Evolutionary conservation across 169 alveolate species (phyloP), one percentile per base, ranked within the genome.

Genomic region (Babesia ovata): DNA sequence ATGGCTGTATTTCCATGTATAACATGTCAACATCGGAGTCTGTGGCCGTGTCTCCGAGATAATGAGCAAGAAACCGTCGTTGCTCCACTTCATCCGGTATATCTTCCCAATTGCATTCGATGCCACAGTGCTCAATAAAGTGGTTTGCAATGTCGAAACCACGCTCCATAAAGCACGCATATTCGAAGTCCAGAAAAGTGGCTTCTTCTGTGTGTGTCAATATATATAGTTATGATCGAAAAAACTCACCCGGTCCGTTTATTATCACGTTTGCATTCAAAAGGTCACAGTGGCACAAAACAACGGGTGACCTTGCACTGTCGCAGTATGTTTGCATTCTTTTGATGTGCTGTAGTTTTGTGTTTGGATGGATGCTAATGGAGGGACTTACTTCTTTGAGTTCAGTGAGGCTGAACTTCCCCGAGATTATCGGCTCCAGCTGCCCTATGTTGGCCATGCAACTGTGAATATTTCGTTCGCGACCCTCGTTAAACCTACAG

Each of bases 111-210:
- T 85, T 82, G 62, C 90, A 70, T 39, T 86, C 85, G 16, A 82
- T 53, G 45, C 63, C 90, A 21, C 85, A 84, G 81, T 83, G 75
- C 45, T 90, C 94, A 28, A 65, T 73, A 29, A 90, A 84, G 69
- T 90, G 94, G 65, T 90, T 90, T 9, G 94, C 92, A n/a, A 90
- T 90, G 72, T 90, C 94, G 52, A 56, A 90, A 11, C 90, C 94
- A 14, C 94, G 74, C 69, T 90, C 94, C 92, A 90, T 86, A 33
- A 85, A 86, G 60, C 94, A 90, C 17, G 91, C 57, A 45, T 90
- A 90, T 63, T 90, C 94, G 63, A 75, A 90, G 59, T 89, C 94
- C 16, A 89, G 75, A 39, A 89, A 85, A 13, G 71, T 50, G 24
- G 78, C 82, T 4, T 79, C n/a, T 9, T 48, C 85, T 75, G 6